Conservation (phyloP, 257 asterid species). For the Leptodermis oblonga region DNA sequence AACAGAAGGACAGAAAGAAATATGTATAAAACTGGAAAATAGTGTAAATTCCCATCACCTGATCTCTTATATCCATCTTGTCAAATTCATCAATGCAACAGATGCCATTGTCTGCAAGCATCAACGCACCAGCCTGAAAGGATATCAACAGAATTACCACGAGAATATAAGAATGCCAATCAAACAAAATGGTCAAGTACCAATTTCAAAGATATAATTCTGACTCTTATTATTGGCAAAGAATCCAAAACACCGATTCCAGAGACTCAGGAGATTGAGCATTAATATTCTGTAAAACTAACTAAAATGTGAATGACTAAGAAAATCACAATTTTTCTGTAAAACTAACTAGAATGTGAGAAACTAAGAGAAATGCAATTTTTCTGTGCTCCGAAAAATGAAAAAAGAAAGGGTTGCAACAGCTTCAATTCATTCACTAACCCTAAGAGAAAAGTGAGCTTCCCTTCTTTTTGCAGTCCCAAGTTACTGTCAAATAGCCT, state of each 20-base stretch:
- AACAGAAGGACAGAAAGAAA: conserved; percentile 6
- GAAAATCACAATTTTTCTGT: neutral
- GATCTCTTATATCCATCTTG: conserved; percentile 97
- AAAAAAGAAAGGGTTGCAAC: neutral
- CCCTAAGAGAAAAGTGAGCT: neutral
- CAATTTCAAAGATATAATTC: neutral
- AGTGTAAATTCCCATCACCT: conserved; percentile 41
- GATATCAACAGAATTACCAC: conserved; percentile 1
- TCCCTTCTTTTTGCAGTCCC: neutral
- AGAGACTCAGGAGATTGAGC: neutral
- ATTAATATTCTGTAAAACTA: neutral
- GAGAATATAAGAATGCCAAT: neutral
- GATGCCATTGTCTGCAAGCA: conserved; percentile 98
- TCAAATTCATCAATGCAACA: conserved; percentile 99
- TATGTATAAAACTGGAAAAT: conserved; percentile 5
- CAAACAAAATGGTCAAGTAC: neutral
- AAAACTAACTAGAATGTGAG: neutral
- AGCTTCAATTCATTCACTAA: neutral
- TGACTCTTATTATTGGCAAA: neutral
- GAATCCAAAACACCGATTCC: neutral
- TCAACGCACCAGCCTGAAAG: conserved; percentile 95
- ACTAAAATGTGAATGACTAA: neutral
- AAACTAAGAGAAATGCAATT: neutral
- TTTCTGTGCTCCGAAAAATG: neutral
- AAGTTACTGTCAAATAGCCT: neutral